A percentile compares a stretch with the other conserved stretches of the same genome.
These are phyloP conservation scores for Lactarius psammicola DNA, from an alignment of 768 basidiomycete species.

Conservation along the genomic window DNA sequence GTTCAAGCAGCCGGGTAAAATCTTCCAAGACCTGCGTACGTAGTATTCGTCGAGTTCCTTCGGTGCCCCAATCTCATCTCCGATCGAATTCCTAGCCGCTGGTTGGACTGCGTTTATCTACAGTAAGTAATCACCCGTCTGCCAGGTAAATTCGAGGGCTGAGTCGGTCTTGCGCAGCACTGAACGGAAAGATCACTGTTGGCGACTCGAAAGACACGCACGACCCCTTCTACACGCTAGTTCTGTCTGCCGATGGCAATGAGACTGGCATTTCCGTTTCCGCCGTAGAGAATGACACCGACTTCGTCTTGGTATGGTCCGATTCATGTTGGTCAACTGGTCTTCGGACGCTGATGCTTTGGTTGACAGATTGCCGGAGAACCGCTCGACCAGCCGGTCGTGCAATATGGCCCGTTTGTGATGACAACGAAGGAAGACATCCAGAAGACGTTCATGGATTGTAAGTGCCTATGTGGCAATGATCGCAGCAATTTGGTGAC, in stretches of 20 bases:
- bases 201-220: slow-evolving; percentile 50
- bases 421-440: slow-evolving; percentile 82
- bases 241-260: slow-evolving; percentile 59
- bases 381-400: slow-evolving; percentile 83
- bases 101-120: slow-evolving; percentile 92
- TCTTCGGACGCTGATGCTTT: background rate
- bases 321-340: background rate
- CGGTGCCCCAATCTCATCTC: background rate
- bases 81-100: slow-evolving; percentile 44
- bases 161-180: slow-evolving; percentile 42
- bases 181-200: slow-evolving; percentile 65
- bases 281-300: slow-evolving; percentile 58
- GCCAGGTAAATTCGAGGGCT: background rate
- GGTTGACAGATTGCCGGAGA: slow-evolving; percentile 69
- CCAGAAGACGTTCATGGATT: slow-evolving; percentile 77
- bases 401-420: slow-evolving; percentile 87
- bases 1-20: slow-evolving; percentile 57
- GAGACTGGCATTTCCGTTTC: slow-evolving; percentile 71
- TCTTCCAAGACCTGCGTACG: slow-evolving; percentile 85
- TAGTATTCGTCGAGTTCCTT: slow-evolving; percentile 8
- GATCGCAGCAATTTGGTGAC: background rate
- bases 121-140: slow-evolving; percentile 45
- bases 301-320: slow-evolving; percentile 65
- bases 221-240: slow-evolving; percentile 72
- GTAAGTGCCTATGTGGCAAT: slow-evolving; percentile 40